Evolutionary conservation across 2,329 filamentous ascomycete genomes (phyloP).

Genomic region (Chrysoporthe austroafricana): DNA sequence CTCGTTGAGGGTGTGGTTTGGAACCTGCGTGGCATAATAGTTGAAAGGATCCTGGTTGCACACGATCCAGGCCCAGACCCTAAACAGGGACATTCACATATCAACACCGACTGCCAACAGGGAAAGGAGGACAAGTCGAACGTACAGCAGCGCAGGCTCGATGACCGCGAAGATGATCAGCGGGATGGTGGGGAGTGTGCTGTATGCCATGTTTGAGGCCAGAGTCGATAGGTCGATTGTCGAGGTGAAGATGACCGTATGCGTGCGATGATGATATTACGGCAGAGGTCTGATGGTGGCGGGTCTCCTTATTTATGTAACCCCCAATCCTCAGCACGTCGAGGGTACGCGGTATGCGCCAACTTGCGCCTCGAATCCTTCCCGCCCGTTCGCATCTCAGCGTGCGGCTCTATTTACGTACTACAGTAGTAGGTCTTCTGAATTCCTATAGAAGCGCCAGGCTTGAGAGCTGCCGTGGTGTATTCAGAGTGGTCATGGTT

Average conservation of each 20-base stretch:
- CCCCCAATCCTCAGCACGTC: too few relatives aligned
- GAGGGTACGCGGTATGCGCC: neutral
- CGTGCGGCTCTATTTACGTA: neutral
- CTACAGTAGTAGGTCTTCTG: neutral
- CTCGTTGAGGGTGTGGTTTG: conserved; percentile 28
- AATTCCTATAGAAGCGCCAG: too few relatives aligned
- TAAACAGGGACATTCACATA: conserved; percentile 6
- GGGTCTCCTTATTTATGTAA: neutral
- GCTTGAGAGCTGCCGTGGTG: too few relatives aligned
- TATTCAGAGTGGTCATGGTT: too few relatives aligned
- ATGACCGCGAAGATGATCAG: conserved; percentile 17
- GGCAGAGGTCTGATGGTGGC: neutral
- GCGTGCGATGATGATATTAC: neutral
- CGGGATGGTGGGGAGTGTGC: conserved; percentile 17
- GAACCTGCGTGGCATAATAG: conserved; percentile 37
- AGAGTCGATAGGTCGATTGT: neutral
- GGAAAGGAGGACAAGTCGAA: neutral
- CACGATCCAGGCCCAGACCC: conserved; percentile 29
- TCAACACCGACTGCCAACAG: neutral
- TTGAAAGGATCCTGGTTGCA: conserved; percentile 33
- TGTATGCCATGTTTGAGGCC: conserved; percentile 7
- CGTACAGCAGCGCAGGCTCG: conserved; percentile 15
- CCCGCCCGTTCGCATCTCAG: neutral
- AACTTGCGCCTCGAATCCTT: neutral
- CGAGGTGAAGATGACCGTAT: neutral